A percentile compares a stretch with the other conserved stretches of the same genome.
These are phyloP conservation scores for Plasmodium berghei DNA, from an alignment of 169 alveolate genomes.

Conservation along the genomic window DNA sequence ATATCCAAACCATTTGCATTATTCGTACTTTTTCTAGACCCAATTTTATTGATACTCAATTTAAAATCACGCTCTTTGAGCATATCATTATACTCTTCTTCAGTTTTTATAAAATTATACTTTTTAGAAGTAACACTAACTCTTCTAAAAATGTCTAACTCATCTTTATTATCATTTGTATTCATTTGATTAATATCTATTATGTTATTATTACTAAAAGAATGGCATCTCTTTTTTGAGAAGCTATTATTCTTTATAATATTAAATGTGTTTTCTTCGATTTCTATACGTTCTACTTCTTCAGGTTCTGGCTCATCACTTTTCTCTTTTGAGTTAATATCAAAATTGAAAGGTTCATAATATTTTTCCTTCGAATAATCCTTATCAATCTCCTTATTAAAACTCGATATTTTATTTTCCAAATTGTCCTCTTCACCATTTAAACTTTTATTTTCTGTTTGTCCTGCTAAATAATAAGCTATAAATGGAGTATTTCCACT, in stretches of 20 bases:
- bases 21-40: neutral
- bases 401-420: neutral
- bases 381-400: neutral
- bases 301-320: neutral
- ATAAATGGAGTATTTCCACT: constrained; percentile 59
- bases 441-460: constrained; percentile 15
- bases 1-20: neutral
- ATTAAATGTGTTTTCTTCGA: neutral
- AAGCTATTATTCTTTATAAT: neutral
- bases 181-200: neutral
- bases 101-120: constrained; percentile 54
- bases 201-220: neutral
- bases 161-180: neutral
- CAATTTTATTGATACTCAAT: neutral
- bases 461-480: constrained; percentile 67
- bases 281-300: neutral
- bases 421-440: constrained; percentile 13
- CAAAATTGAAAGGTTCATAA: neutral
- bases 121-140: constrained; percentile 17
- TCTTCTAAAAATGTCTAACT: neutral
- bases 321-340: neutral
- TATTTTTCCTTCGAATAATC: neutral
- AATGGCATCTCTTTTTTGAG: neutral
- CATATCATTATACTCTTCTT: constrained; percentile 39
- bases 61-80: constrained; percentile 1